Evolutionary conservation across 257 asterid genomes (phyloP).

Genomic region (Misopates orontium): DNA sequence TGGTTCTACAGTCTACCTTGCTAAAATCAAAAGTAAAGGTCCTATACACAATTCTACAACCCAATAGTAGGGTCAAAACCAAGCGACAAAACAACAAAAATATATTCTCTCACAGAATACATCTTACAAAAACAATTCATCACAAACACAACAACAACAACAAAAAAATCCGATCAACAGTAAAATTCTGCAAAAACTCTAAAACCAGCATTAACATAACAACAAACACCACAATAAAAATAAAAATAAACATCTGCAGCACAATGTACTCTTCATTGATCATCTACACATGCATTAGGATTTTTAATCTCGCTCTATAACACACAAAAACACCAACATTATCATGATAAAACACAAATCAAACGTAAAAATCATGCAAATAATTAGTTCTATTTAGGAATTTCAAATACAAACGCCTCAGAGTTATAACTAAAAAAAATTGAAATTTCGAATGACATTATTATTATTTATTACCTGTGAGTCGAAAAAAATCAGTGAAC

Average conservation of each 20-base stretch:
- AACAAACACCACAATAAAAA: conserved; percentile 3
- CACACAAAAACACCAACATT: conserved; percentile 31
- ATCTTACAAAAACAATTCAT: neutral
- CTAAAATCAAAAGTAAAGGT: neutral
- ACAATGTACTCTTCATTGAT: conserved; percentile 29
- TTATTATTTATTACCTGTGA: conserved; percentile 21
- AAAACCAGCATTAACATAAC: conserved; percentile 6
- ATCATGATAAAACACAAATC: conserved; percentile 11
- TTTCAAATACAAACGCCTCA: conserved; percentile 4
- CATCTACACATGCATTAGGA: conserved; percentile 32
- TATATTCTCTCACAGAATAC: too few species aligned
- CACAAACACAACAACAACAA: too few species aligned
- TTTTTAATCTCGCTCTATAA: neutral
- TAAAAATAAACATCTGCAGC: conserved; percentile 26
- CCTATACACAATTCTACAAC: neutral
- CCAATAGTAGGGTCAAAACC: too few species aligned
- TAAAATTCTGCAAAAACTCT: neutral
- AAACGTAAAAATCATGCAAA: conserved; percentile 29
- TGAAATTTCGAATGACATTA: conserved; percentile 30
- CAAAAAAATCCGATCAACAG: neutral
- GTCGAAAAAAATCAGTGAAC: conserved; percentile 25
- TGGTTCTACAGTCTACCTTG: neutral
- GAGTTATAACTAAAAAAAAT: conserved; percentile 9
- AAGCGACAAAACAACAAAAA: too few species aligned
- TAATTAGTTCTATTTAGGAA: conserved; percentile 19